Conservation (phyloP, 148 eudicot genomes). For the Chenopodium berlandieri region DNA sequence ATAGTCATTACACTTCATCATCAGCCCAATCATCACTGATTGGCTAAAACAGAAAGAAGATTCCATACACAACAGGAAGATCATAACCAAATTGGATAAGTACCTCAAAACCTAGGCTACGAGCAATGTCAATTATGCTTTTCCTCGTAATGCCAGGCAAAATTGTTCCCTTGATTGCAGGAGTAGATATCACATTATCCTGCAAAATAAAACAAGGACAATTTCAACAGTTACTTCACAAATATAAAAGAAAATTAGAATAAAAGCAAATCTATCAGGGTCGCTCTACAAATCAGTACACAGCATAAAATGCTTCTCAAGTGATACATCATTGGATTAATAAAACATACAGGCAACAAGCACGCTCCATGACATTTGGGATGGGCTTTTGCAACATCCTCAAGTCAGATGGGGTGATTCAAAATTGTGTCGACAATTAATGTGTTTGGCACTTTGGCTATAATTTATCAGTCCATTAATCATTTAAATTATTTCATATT, state of each 20-base stretch:
- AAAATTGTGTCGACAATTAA: not conserved
- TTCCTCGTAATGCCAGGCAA: constrained; percentile 94
- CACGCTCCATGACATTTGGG: not conserved
- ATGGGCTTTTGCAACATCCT: not conserved
- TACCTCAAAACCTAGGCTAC: constrained; percentile 89
- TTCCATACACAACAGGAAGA: not conserved
- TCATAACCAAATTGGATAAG: not conserved
- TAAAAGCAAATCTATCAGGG: not conserved
- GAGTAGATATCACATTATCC: constrained; percentile 83
- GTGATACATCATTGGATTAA: not conserved
- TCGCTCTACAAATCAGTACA: not conserved
- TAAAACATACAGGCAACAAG: not conserved
- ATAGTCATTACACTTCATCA: not conserved
- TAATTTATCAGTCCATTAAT: too few relatives aligned
- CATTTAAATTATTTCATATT: too few relatives aligned
- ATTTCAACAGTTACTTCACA: not conserved
- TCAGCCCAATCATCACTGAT: not conserved
- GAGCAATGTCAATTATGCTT: constrained; percentile 91
- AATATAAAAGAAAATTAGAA: not conserved
- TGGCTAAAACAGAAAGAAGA: not conserved
- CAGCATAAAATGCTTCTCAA: not conserved
- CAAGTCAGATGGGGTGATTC: not conserved
- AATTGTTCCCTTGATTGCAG: constrained; percentile 86
- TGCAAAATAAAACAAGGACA: constrained; percentile 24
- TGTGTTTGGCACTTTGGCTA: not conserved